phyloP scores from a whole-genome alignment of 2,329 filamentous ascomycete species.

The Fonsecaea erecta region DNA sequence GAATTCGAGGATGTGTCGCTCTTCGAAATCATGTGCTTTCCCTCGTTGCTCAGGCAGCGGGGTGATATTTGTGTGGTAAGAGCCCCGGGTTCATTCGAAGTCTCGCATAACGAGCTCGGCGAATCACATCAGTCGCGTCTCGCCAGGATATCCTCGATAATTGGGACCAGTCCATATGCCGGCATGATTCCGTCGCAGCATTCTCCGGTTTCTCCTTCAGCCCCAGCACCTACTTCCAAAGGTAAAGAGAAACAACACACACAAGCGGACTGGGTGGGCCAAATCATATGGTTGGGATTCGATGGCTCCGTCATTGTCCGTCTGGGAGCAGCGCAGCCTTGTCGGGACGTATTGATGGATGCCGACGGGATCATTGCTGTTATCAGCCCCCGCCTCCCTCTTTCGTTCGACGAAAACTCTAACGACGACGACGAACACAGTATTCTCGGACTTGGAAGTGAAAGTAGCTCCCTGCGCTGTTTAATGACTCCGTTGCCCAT shows the following conservation, averaged over 20 bases:
- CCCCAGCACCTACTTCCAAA: not conserved
- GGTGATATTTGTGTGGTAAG: conserved; percentile 57
- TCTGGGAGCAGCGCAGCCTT: conserved; percentile 56
- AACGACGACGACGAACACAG: no score
- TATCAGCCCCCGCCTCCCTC: conserved; percentile 41
- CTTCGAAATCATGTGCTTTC: conserved; percentile 61
- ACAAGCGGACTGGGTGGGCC: conserved; percentile 58
- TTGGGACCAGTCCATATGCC: not conserved
- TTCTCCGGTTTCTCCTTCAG: not conserved
- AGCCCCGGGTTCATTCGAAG: conserved; percentile 27
- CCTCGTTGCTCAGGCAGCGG: conserved; percentile 54
- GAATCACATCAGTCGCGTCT: not conserved
- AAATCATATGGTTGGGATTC: conserved; percentile 59
- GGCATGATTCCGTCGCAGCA: not conserved
- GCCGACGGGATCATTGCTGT: conserved; percentile 57
- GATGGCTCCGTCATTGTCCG: conserved; percentile 60
- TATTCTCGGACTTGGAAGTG: conserved; percentile 41
- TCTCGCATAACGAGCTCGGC: conserved; percentile 17
- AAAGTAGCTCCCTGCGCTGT: conserved; percentile 1
- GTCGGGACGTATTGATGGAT: conserved; percentile 55
- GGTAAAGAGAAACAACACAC: not conserved
- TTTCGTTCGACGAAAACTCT: no score
- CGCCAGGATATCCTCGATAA: not conserved
- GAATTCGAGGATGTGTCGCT: conserved; percentile 59
- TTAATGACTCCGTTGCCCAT: conserved; percentile 37